Conservation (phyloP, 2,329 filamentous ascomycete genomes). For the Chalaropsis thielavioides region DNA sequence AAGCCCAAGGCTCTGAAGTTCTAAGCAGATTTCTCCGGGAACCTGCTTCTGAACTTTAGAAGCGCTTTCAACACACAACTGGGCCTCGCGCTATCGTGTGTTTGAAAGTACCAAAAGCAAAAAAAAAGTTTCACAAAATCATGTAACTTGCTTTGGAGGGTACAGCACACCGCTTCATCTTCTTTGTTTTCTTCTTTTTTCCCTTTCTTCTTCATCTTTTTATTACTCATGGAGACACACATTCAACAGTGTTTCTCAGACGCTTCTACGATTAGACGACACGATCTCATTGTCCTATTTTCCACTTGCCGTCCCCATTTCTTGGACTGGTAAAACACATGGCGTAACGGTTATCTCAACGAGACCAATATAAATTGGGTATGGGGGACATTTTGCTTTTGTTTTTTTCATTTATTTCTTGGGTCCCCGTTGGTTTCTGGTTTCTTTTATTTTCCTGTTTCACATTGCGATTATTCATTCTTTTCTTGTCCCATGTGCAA, state of each 20-base stretch:
- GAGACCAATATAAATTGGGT: constrained; percentile 24
- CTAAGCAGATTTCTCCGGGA: constrained; percentile 37
- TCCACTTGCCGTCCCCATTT: constrained; percentile 21
- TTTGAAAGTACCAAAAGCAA: constrained; percentile 8
- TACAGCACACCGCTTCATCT: constrained; percentile 19
- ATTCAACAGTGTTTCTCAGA: constrained; percentile 29
- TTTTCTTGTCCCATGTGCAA: constrained; percentile 20
- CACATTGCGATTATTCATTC: constrained; percentile 22
- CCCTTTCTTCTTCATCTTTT: constrained; percentile 17
- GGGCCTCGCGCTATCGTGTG: background rate
- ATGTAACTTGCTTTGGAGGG: constrained; percentile 13
- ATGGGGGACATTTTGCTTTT: constrained; percentile 11
- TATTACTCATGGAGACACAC: constrained; percentile 23
- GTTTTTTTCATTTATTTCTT: constrained; percentile 3
- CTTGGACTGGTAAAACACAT: constrained; percentile 12
- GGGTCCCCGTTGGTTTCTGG: constrained; percentile 13
- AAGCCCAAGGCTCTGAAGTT: constrained; percentile 89
- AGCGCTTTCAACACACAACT: background rate
- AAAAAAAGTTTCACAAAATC: constrained; percentile 7
- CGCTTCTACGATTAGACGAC: constrained; percentile 25
- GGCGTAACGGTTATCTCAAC: constrained; percentile 34
- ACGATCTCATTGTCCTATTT: constrained; percentile 27
- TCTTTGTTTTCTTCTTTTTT: constrained; percentile 17
- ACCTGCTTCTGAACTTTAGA: background rate
- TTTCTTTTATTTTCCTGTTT: constrained; percentile 17